Conservation (phyloP, 371 early-diverging fungal species). For the Zychaea mexicana region DNA sequence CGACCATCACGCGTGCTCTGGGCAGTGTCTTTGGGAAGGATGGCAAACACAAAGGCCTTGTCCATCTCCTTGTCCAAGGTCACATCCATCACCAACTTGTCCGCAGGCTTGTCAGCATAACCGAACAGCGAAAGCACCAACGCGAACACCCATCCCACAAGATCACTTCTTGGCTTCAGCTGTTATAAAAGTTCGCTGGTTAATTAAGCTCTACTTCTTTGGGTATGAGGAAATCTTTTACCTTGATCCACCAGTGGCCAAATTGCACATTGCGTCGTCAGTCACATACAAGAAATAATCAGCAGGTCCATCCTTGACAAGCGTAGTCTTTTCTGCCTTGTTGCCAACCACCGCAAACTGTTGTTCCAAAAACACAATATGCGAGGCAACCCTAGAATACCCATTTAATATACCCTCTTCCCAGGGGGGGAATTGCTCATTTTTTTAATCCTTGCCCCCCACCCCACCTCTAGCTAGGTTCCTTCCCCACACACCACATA, state of each 20-base stretch:
- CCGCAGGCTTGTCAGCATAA: constrained; percentile 25
- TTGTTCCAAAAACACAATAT: constrained; percentile 31
- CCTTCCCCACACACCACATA: too few species aligned
- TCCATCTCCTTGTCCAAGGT: constrained; percentile 48
- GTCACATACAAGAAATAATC: constrained; percentile 74
- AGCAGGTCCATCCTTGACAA: constrained; percentile 72
- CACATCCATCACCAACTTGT: constrained; percentile 31
- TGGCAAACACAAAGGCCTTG: constrained; percentile 68
- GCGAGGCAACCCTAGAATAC: constrained; percentile 35
- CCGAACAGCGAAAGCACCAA: constrained; percentile 23
- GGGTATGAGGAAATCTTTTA: too few species aligned
- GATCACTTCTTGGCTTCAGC: constrained; percentile 50
- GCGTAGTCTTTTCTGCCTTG: constrained; percentile 34
- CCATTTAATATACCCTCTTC: too few species aligned
- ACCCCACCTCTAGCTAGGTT: too few species aligned
- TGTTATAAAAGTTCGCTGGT: constrained; percentile 13
- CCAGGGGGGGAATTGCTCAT: too few species aligned
- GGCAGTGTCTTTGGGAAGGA: constrained; percentile 55
- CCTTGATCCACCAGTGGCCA: constrained; percentile 71
- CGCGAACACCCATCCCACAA: constrained; percentile 30
- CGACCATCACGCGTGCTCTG: constrained; percentile 55
- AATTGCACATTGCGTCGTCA: constrained; percentile 68
- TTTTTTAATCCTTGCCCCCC: too few species aligned
- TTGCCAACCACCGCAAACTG: constrained; percentile 76
- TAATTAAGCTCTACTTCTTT: too few species aligned